Evolutionary conservation across 495 filamentous ascomycete genomes (phyloP).

Genomic region (Aspergillus bridgeri): DNA sequence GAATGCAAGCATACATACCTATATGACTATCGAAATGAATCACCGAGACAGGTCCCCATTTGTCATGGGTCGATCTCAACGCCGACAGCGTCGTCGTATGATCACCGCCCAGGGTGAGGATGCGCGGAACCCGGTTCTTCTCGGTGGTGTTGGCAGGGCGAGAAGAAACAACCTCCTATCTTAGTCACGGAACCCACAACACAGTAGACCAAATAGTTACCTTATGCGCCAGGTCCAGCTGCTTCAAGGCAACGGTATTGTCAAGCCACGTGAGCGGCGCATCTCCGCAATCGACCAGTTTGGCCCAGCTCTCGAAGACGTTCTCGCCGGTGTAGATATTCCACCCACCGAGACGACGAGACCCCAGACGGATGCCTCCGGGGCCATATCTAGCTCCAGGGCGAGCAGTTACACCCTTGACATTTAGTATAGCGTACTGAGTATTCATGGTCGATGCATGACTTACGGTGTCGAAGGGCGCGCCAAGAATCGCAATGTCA

Average conservation of each 20-base stretch:
- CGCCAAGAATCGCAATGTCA: constrained; percentile 38
- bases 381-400: constrained; percentile 52
- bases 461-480: constrained; percentile 49
- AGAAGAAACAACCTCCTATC: constrained; percentile 21
- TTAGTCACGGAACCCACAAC: background rate
- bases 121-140: constrained; percentile 30
- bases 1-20: constrained; percentile 12
- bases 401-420: constrained; percentile 41
- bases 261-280: constrained; percentile 50
- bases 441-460: too few species aligned
- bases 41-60: constrained; percentile 47
- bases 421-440: too few species aligned
- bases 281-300: constrained; percentile 51
- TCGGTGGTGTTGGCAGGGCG: constrained; percentile 21
- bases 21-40: constrained; percentile 55
- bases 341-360: constrained; percentile 39
- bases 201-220: constrained; percentile 10
- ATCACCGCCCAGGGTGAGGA: constrained; percentile 50
- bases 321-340: constrained; percentile 46
- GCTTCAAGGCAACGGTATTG: constrained; percentile 49
- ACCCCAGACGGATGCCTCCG: constrained; percentile 45
- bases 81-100: constrained; percentile 51
- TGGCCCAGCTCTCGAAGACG: constrained; percentile 42
- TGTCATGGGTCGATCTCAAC: constrained; percentile 39
- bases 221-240: constrained; percentile 46